Evolutionary conservation across 1,139 yeast species (phyloP).

Genomic region (Candida dubliniensis): DNA sequence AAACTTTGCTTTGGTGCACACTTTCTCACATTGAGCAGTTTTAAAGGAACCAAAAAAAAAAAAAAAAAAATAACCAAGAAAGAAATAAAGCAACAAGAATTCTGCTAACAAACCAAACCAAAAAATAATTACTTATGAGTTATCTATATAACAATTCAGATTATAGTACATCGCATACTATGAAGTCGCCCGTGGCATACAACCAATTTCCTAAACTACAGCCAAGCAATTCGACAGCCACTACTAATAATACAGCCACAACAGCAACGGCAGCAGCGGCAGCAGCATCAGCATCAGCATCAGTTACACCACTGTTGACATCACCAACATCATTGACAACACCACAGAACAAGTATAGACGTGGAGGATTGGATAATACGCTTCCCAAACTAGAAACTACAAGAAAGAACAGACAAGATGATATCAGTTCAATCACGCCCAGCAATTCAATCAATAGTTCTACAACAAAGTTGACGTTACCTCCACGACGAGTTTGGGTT

Average conservation of each 20-base stretch:
- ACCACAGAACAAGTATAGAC: slow-evolving; percentile 2
- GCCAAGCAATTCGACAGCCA: slow-evolving; percentile 4
- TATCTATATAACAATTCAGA: no score
- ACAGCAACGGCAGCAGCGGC: slow-evolving; percentile 3
- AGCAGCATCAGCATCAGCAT: slow-evolving; percentile 1
- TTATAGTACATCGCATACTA: no score
- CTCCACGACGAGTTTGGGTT: slow-evolving; percentile 61
- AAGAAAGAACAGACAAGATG: neutral
- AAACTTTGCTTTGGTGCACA: no score
- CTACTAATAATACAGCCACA: neutral
- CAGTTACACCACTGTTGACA: neutral
- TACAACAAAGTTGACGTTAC: slow-evolving; percentile 14
- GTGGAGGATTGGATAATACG: neutral
- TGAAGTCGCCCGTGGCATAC: no score
- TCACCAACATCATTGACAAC: neutral
- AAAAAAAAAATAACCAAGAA: no score
- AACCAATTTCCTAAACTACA: no score
- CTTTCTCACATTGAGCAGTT: no score
- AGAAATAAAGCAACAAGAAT: no score
- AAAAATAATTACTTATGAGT: no score
- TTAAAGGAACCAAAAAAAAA: no score
- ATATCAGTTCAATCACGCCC: neutral
- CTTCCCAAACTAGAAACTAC: slow-evolving; percentile 9
- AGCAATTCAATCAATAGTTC: slow-evolving; percentile 5
- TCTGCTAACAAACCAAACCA: no score